These are phyloP conservation scores for Huntiella decipiens DNA, from an alignment of 2,329 filamentous ascomycete species.

Conservation along the genomic window DNA sequence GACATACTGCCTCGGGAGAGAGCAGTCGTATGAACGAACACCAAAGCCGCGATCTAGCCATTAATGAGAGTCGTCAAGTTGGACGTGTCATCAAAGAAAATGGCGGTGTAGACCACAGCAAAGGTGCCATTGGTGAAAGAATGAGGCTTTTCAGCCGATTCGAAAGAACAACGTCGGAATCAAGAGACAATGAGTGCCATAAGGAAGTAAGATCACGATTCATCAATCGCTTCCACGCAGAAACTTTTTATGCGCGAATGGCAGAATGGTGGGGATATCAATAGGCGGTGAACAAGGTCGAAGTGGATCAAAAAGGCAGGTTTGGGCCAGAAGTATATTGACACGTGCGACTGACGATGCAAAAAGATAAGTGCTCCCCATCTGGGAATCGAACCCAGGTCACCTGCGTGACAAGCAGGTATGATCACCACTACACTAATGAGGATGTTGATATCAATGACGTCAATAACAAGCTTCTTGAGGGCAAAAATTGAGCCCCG, in stretches of 20 bases:
- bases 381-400: constrained; percentile 13
- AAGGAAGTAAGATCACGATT: neutral
- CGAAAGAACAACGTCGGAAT: neutral
- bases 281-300: constrained; percentile 1
- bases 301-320: neutral
- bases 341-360: neutral
- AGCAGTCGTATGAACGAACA: neutral
- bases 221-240: neutral
- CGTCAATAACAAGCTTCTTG: too few relatives aligned
- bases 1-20: neutral
- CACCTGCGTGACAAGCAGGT: constrained; percentile 13
- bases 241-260: constrained; percentile 8
- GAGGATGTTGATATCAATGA: constrained; percentile 3
- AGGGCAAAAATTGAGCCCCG: too few relatives aligned
- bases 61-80: neutral
- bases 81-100: neutral
- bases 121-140: neutral
- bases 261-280: constrained; percentile 10
- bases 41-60: neutral
- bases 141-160: neutral
- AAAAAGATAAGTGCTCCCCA: constrained; percentile 8
- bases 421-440: constrained; percentile 13
- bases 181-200: neutral
- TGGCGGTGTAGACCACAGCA: neutral
- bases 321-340: neutral